phyloP scores from a whole-genome alignment of 2,329 filamentous ascomycete species.

The Simplicillium sp. region DNA sequence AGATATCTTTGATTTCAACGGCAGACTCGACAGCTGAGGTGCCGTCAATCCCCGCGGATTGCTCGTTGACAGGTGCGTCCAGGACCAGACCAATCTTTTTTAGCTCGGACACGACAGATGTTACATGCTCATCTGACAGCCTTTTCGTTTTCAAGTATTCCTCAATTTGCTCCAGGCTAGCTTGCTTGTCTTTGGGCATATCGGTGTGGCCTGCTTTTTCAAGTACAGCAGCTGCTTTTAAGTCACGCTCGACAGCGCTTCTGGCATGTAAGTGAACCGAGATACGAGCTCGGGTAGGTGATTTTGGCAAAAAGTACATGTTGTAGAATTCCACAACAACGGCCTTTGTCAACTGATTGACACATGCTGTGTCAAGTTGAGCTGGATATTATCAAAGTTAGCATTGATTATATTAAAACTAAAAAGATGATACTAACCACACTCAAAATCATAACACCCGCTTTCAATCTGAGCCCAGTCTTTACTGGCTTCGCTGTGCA shows the following conservation, averaged over 20 bases:
- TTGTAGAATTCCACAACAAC: constrained; percentile 76
- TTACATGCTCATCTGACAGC: too few relatives aligned
- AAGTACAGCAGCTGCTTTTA: constrained; percentile 31
- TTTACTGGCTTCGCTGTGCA: constrained; percentile 71
- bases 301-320: constrained; percentile 65
- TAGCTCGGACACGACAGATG: too few relatives aligned
- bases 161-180: constrained; percentile 40
- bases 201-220: constrained; percentile 22
- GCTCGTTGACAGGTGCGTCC: constrained; percentile 37
- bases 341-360: constrained; percentile 66
- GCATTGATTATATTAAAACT: too few relatives aligned
- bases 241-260: constrained; percentile 35
- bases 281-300: constrained; percentile 67
- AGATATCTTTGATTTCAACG: constrained; percentile 67
- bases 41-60: constrained; percentile 36
- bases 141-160: constrained; percentile 30
- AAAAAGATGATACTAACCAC: too few relatives aligned
- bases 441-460: constrained; percentile 81
- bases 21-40: constrained; percentile 43
- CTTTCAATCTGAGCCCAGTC: constrained; percentile 79
- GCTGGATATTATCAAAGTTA: constrained; percentile 29
- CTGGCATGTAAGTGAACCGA: constrained; percentile 78
- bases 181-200: constrained; percentile 30
- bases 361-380: constrained; percentile 64
- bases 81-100: constrained; percentile 31